Conservation (phyloP, 2,329 filamentous ascomycete genomes). For the Orbilia javanica region DNA sequence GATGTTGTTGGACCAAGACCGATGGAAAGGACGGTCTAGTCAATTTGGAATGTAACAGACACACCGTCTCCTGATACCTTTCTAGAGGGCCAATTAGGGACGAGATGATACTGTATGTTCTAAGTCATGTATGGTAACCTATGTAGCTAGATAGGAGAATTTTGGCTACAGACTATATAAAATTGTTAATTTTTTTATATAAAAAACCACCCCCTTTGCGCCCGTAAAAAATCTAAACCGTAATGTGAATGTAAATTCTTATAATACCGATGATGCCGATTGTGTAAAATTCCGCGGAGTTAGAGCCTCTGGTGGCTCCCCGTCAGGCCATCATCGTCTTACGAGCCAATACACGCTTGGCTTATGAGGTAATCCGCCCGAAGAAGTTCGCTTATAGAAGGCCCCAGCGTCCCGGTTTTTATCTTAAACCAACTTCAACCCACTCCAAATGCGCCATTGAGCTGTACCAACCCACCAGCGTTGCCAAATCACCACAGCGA, state of each 20-base stretch:
- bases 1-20: conserved; percentile 9
- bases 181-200: conserved; percentile 14
- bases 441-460: too few relatives aligned
- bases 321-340: conserved; percentile 17
- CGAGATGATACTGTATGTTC: not conserved
- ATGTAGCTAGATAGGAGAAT: conserved; percentile 44
- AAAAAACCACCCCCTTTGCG: not conserved
- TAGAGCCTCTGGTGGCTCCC: not conserved
- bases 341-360: not conserved
- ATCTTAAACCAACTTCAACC: conserved; percentile 5
- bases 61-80: not conserved
- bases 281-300: conserved; percentile 23
- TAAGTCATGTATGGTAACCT: conserved; percentile 51
- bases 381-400: conserved; percentile 14
- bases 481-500: not conserved
- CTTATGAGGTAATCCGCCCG: not conserved
- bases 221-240: not conserved
- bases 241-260: not conserved
- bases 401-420: not conserved
- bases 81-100: not conserved
- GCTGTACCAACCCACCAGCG: not conserved
- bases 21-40: conserved; percentile 11
- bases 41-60: not conserved
- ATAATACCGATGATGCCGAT: not conserved
- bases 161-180: conserved; percentile 27